A percentile compares a stretch with the other conserved stretches of the same genome.
Evolutionary conservation across 352 stramenopile genomes (phyloP).

Genomic region (Globisporangium radiosum): DNA sequence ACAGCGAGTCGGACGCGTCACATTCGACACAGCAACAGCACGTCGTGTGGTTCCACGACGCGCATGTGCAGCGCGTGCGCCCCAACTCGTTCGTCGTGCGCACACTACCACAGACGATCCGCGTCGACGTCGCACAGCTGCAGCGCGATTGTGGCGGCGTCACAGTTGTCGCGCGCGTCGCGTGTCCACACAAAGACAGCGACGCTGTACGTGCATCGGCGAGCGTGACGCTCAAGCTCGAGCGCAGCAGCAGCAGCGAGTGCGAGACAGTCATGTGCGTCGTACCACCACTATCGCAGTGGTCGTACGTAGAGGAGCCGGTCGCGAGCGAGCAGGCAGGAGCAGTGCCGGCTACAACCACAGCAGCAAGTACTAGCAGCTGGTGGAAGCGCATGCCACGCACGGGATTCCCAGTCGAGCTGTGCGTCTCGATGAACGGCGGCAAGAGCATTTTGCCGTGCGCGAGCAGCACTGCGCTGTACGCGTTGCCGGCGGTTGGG

Average conservation of each 20-base stretch:
- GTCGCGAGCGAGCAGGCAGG: background rate
- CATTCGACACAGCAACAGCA: slow-evolving; percentile 16
- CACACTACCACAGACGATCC: slow-evolving; percentile 29
- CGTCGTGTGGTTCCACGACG: slow-evolving; percentile 41
- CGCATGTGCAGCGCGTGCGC: slow-evolving; percentile 21
- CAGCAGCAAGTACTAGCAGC: background rate
- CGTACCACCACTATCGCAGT: slow-evolving; percentile 33
- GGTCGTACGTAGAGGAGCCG: slow-evolving; percentile 19
- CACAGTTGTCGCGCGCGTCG: slow-evolving; percentile 12
- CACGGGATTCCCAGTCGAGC: slow-evolving; percentile 20
- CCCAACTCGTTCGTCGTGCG: slow-evolving; percentile 53
- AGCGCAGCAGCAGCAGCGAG: slow-evolving; percentile 9
- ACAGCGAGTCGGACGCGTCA: background rate
- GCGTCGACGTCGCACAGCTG: slow-evolving; percentile 31
- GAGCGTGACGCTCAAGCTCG: slow-evolving; percentile 20
- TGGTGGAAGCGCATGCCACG: slow-evolving; percentile 33
- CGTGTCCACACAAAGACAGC: slow-evolving; percentile 2
- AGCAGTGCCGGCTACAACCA: background rate
- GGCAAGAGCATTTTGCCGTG: slow-evolving; percentile 26
- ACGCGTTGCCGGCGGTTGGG: slow-evolving; percentile 21
- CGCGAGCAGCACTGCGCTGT: slow-evolving; percentile 15
- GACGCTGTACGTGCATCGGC: slow-evolving; percentile 6
- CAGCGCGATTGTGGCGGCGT: slow-evolving; percentile 8
- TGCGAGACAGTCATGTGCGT: slow-evolving; percentile 24
- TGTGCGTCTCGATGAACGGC: slow-evolving; percentile 49